Evolutionary conservation across 2,329 filamentous ascomycete genomes (phyloP).

Genomic region (Rutstroemia sp.): DNA sequence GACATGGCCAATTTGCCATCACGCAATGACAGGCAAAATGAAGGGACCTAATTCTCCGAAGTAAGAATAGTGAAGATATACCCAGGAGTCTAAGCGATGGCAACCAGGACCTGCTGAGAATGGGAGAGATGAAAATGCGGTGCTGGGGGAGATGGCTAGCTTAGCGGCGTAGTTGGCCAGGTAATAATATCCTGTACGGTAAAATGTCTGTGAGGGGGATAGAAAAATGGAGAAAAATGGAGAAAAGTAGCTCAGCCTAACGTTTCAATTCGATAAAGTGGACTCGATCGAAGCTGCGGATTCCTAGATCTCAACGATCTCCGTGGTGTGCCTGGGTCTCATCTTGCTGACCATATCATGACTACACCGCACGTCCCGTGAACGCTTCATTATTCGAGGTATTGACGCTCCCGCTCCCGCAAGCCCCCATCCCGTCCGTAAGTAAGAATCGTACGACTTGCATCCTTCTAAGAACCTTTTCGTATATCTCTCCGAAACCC

Average conservation of each 20-base stretch:
- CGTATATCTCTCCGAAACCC: background rate
- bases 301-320: slow-evolving; percentile 5
- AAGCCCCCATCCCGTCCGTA: background rate
- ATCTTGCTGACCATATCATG: background rate
- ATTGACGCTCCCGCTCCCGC: slow-evolving; percentile 6
- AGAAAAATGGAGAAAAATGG: background rate
- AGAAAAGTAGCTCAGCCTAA: background rate
- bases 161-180: too few relatives aligned
- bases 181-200: background rate
- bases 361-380: background rate
- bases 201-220: background rate
- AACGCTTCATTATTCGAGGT: slow-evolving; percentile 1
- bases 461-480: slow-evolving; percentile 1
- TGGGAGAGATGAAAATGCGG: background rate
- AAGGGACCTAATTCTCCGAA: background rate
- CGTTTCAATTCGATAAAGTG: background rate
- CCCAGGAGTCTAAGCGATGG: background rate
- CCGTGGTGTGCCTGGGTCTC: background rate
- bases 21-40: background rate
- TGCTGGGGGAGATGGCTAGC: too few relatives aligned
- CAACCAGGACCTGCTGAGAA: background rate
- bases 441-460: slow-evolving; percentile 7
- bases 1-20: background rate
- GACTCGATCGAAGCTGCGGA: background rate
- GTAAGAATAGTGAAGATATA: background rate